Evolutionary conservation across 2,329 filamentous ascomycete genomes (phyloP).

Genomic region (Verticillium alfalfae): DNA sequence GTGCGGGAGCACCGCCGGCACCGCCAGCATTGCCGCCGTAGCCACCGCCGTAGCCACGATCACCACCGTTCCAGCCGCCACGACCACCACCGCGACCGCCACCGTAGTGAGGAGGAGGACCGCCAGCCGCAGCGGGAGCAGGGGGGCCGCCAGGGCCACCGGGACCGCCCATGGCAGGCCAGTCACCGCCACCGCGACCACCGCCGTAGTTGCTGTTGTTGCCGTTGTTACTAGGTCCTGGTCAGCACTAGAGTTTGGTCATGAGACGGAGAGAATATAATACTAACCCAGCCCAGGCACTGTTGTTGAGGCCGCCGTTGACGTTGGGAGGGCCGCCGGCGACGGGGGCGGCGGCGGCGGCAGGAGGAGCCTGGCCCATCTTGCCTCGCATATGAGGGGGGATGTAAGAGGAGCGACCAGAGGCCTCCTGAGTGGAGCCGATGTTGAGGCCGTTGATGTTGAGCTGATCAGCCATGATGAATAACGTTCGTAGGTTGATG

Average conservation of each 20-base stretch:
- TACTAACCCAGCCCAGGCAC: conserved; percentile 49
- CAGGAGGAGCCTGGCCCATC: conserved; percentile 26
- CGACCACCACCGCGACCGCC: conserved; percentile 27
- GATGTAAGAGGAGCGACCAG: conserved; percentile 65
- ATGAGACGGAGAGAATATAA: neutral
- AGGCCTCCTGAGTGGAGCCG: conserved; percentile 37
- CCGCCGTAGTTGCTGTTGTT: conserved; percentile 16
- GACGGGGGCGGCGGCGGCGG: conserved; percentile 27
- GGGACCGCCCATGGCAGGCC: conserved; percentile 9
- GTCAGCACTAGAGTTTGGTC: neutral
- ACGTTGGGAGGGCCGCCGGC: conserved; percentile 31
- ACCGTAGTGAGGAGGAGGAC: conserved; percentile 15
- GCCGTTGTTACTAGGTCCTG: neutral
- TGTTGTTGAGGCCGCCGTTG: conserved; percentile 36
- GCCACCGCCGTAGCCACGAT: conserved; percentile 27
- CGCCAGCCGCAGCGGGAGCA: conserved; percentile 11
- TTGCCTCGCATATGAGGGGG: conserved; percentile 75
- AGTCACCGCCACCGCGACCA: conserved; percentile 8
- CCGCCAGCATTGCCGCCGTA: conserved; percentile 32
- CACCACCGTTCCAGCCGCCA: conserved; percentile 27
- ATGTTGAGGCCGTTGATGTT: conserved; percentile 75
- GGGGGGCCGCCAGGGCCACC: conserved; percentile 20
- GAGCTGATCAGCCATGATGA: conserved; percentile 74
- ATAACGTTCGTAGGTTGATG: neutral
- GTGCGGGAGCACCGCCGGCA: conserved; percentile 44